A percentile compares a stretch with the other conserved stretches of the same genome.
phyloP scores from a whole-genome alignment of 1,139 yeast genomes.

The Arxiozyma slooffiae region DNA sequence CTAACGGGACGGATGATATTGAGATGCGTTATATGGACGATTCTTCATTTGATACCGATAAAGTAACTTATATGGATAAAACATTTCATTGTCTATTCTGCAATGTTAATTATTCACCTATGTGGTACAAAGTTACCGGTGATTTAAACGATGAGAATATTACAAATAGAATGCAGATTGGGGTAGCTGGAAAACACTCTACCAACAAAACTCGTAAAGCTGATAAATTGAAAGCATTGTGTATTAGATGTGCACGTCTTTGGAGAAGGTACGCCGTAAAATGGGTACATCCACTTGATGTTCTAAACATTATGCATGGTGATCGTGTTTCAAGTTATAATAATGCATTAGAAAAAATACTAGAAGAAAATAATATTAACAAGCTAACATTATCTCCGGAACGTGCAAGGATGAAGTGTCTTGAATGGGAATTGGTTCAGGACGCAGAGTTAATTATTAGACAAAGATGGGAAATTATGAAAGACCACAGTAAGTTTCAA shows the following conservation, averaged over 20 bases:
- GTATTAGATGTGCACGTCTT: conserved; percentile 75
- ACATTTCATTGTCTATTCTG: conserved; percentile 30
- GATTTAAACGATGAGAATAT: conserved; percentile 54
- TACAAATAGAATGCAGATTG: conserved; percentile 15
- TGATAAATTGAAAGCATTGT: conserved; percentile 45
- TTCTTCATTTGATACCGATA: conserved; percentile 32
- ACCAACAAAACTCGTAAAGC: conserved; percentile 30
- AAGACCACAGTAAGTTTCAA: conserved; percentile 18
- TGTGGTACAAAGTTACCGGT: conserved; percentile 39
- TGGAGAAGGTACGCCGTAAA: conserved; percentile 86
- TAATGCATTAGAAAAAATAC: conserved; percentile 12
- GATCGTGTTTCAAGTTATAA: conserved; percentile 15
- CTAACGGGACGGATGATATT: conserved; percentile 22
- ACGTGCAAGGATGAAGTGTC: conserved; percentile 36
- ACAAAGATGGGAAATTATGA: conserved; percentile 34
- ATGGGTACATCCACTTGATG: conserved; percentile 80
- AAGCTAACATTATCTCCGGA: conserved; percentile 12
- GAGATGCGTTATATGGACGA: conserved; percentile 32
- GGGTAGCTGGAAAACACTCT: conserved; percentile 15
- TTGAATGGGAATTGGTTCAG: conserved; percentile 62
- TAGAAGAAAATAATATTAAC: conserved; percentile 17
- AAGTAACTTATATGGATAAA: conserved; percentile 13
- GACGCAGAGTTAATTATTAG: conserved; percentile 54
- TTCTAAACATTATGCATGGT: conserved; percentile 39
- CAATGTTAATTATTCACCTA: conserved; percentile 26